Evolutionary conservation across 352 stramenopile genomes (phyloP).

Genomic region (Phytophthora macrochlamydospora): DNA sequence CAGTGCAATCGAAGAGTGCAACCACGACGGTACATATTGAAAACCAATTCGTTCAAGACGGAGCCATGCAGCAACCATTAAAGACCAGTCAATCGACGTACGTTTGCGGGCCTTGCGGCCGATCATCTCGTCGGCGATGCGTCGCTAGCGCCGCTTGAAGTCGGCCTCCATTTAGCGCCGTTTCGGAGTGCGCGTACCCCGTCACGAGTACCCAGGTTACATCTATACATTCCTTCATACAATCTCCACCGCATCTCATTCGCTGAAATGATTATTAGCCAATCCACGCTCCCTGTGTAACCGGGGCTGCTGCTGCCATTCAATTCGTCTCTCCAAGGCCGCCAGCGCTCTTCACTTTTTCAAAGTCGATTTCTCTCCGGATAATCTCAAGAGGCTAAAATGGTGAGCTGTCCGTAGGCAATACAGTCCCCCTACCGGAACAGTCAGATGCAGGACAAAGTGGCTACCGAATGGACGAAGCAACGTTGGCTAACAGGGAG

Average conservation of each 20-base stretch:
- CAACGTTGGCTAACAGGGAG: conserved; percentile 17
- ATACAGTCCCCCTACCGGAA: too few relatives aligned
- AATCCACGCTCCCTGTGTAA: background rate
- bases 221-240: too few relatives aligned
- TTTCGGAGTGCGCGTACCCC: conserved; percentile 50
- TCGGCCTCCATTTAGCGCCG: conserved; percentile 23
- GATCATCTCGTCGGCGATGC: conserved; percentile 37
- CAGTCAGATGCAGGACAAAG: background rate
- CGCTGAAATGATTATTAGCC: background rate
- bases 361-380: conserved; percentile 80
- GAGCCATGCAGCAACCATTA: background rate
- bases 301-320: conserved; percentile 52
- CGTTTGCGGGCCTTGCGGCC: conserved; percentile 57
- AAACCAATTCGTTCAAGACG: background rate
- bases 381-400: conserved; percentile 75
- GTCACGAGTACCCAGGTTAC: too few relatives aligned
- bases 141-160: background rate
- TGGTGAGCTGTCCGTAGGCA: conserved; percentile 42
- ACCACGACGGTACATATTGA: background rate
- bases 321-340: conserved; percentile 40
- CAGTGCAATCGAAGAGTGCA: background rate
- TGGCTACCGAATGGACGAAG: background rate
- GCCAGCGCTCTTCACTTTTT: conserved; percentile 50
- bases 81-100: conserved; percentile 20
- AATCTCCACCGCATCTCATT: too few relatives aligned